Base-by-base conservation (phyloP, 805 yeast species). In the Nakazawaea molendinolei region DNA sequence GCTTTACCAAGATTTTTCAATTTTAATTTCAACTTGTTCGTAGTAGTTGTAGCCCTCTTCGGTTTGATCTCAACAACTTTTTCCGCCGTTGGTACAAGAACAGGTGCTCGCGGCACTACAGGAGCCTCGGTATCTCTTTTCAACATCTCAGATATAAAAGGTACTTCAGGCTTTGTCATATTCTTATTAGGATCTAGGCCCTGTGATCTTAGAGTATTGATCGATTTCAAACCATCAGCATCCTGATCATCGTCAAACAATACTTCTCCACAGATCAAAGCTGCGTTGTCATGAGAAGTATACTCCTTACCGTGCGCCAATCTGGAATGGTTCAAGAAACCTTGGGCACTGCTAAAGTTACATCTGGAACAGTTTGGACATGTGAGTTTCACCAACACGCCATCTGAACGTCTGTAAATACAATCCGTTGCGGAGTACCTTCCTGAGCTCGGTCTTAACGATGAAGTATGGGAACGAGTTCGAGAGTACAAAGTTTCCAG, bases 261-360 rank as follows among this genome's bases (percentile, higher is more conserved):
- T 1, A 71, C 62, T 26, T 67, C 69, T 17, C 86, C 86, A 52
- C 86, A 79, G 16, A 65, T 65, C 43, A 77, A 55, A 0, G 89
- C 86, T 2, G 92, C 89, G 10, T 79, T 70, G 43, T 79, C 86
- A 48, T 82, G 90, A 7, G 81, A 74, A 5, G 79, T 69, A 44
- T 71, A 82, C 39, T 78, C 85, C 38, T 70, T 73, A n/a, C 73
- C 61, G 52, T 84, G 94, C 7, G 87, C 82, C 18, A 80, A 68
- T 40, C 92, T 64, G 36, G 81, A 73, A 53, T 84, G 94, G 52
- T 82, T 84, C 24, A 82, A 66, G 46, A 84, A 81, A 12, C 92
- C 92, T 51, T 84, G 92, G 0, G 87, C 85, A 10, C 83, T 74
- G 7, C 85, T 77, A 50, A 84, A 84, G 43, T 81, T 83, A 28